These are phyloP conservation scores for Diospyros kaki DNA, from an alignment of 148 eudicot species.

Conservation along the genomic window DNA sequence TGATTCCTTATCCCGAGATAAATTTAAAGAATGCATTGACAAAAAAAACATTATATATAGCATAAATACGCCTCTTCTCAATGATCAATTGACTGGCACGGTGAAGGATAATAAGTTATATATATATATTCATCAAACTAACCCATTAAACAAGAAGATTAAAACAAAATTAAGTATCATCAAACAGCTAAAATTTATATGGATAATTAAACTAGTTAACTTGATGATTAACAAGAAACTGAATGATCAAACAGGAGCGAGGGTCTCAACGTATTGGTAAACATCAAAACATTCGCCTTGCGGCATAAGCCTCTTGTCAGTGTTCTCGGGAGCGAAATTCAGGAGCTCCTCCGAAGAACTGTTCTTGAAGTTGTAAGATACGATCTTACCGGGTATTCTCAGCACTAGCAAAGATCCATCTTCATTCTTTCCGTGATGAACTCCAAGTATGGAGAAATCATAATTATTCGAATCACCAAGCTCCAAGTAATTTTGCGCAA, in stretches of 20 bases:
- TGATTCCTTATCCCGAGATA: no score
- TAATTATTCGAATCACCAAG: slow-evolving; percentile 25
- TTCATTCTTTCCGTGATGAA: slow-evolving; percentile 17
- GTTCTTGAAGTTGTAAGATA: slow-evolving; percentile 29
- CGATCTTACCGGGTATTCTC: slow-evolving; percentile 38
- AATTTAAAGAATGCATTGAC: no score
- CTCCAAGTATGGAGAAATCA: slow-evolving; percentile 36
- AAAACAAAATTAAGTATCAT: no score
- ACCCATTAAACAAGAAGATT: no score
- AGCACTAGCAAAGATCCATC: slow-evolving; percentile 25
- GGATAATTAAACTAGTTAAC: no score
- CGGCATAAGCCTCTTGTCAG: background rate
- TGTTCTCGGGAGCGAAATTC: background rate
- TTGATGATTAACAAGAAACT: no score
- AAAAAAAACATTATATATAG: no score
- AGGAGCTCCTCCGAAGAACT: background rate
- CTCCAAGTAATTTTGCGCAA: slow-evolving; percentile 34
- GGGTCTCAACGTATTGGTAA: background rate
- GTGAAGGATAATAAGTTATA: no score
- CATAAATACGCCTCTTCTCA: no score
- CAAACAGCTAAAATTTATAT: no score
- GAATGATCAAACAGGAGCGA: slow-evolving; percentile 10
- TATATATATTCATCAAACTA: no score
- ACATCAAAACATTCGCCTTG: background rate
- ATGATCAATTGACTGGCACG: no score